These are phyloP conservation scores for Pestalotiopsis sp. DNA, from an alignment of 2,329 filamentous ascomycete species.

Conservation along the genomic window DNA sequence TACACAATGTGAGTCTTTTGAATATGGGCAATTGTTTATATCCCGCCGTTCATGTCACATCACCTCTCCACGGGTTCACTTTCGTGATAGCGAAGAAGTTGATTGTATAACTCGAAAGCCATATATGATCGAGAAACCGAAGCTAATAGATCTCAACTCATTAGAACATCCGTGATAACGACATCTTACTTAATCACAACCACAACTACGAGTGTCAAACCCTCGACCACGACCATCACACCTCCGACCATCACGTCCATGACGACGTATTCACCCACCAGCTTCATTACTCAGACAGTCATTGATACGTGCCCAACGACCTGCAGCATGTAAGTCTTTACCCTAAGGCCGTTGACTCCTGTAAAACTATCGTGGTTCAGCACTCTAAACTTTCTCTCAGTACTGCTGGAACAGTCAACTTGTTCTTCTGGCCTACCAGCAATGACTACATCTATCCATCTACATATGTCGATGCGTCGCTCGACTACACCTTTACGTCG, in stretches of 20 bases:
- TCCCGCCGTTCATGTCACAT: too few relatives aligned
- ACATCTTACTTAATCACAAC: neutral
- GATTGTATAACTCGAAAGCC: too few relatives aligned
- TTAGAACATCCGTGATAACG: conserved; percentile 6
- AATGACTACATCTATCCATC: conserved; percentile 31
- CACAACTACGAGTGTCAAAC: conserved; percentile 16
- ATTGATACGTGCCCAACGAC: conserved; percentile 29
- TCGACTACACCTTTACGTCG: conserved; percentile 37
- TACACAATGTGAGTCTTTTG: neutral
- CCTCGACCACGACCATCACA: conserved; percentile 17
- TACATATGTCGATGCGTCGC: conserved; percentile 28
- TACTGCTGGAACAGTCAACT: conserved; percentile 31
- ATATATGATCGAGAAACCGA: too few relatives aligned
- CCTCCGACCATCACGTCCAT: conserved; percentile 14
- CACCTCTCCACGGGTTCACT: too few relatives aligned
- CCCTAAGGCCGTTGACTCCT: neutral
- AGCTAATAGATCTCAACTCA: neutral
- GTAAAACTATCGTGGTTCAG: neutral
- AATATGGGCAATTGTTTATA: too few relatives aligned
- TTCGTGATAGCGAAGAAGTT: too few relatives aligned
- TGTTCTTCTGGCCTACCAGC: conserved; percentile 36
- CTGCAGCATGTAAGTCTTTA: conserved; percentile 30
- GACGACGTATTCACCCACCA: conserved; percentile 11
- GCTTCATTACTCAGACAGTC: conserved; percentile 10
- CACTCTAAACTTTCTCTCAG: conserved; percentile 16